Conservation (phyloP, 2,329 filamentous ascomycete genomes). For the Nemania abortiva region DNA sequence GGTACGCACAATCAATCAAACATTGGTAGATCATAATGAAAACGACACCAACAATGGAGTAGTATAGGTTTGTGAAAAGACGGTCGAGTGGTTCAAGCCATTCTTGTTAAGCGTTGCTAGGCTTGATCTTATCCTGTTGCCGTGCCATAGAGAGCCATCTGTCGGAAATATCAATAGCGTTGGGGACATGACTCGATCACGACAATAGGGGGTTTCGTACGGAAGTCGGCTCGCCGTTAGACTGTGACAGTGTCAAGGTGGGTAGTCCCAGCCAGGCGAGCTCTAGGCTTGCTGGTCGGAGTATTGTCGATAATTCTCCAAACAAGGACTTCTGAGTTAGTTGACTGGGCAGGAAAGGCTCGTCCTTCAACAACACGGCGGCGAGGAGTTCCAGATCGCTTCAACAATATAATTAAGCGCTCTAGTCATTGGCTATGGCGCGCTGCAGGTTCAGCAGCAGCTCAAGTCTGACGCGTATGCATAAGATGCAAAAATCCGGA, state of each 20-base stretch:
- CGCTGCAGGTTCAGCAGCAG: neutral
- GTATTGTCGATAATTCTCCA: neutral
- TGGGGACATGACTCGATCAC: neutral
- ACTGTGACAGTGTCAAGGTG: neutral
- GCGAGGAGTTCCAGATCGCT: neutral
- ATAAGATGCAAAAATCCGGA: conserved; percentile 14
- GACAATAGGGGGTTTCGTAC: no score
- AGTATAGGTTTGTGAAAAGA: neutral
- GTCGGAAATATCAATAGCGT: neutral
- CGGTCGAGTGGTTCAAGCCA: neutral
- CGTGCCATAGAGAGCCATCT: neutral
- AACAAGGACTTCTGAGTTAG: neutral
- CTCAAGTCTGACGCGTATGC: neutral
- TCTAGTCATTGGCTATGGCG: neutral
- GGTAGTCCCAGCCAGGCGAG: neutral
- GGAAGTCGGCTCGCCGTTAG: neutral
- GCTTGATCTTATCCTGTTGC: neutral
- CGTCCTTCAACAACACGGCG: neutral
- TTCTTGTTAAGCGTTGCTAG: neutral
- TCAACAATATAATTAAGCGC: neutral
- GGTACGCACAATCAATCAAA: neutral
- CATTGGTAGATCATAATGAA: neutral
- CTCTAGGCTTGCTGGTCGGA: neutral
- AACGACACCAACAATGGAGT: neutral
- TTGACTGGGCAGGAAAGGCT: neutral